phyloP scores from a whole-genome alignment of 179 eudicot species.

The Pouteria campechiana region DNA sequence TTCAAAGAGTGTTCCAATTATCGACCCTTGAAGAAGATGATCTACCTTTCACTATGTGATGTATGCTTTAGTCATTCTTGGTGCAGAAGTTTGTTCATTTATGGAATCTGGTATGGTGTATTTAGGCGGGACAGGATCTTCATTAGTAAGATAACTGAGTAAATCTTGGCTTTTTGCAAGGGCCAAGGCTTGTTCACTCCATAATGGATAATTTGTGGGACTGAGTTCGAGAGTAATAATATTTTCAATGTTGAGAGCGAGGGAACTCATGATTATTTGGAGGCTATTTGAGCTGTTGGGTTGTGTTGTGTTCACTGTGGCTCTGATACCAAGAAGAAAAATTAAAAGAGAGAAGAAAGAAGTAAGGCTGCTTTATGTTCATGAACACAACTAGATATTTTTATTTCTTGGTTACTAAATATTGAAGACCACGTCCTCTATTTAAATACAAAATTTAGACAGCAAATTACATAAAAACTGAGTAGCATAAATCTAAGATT shows the following conservation, averaged over 20 bases:
- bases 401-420: too few species aligned
- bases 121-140: background rate
- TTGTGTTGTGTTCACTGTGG: background rate
- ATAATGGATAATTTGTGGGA: background rate
- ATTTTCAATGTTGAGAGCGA: background rate
- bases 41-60: background rate
- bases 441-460: too few species aligned
- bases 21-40: slow-evolving; percentile 1
- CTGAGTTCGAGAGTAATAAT: background rate
- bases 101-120: slow-evolving; percentile 1
- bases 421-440: too few species aligned
- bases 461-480: too few species aligned
- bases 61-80: background rate
- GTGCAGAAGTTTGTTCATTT: background rate
- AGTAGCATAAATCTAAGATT: too few species aligned
- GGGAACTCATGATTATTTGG: too few species aligned
- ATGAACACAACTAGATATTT: too few species aligned
- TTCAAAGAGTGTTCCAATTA: background rate
- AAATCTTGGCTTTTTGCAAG: slow-evolving; percentile 1
- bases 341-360: too few species aligned
- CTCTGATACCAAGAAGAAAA: background rate
- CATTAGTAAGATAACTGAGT: background rate
- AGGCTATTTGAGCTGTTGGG: too few species aligned
- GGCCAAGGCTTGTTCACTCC: slow-evolving; percentile 3
- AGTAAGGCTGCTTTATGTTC: too few species aligned